phyloP scores from a whole-genome alignment of 75 land plant species.

The Sequoiadendron giganteum region DNA sequence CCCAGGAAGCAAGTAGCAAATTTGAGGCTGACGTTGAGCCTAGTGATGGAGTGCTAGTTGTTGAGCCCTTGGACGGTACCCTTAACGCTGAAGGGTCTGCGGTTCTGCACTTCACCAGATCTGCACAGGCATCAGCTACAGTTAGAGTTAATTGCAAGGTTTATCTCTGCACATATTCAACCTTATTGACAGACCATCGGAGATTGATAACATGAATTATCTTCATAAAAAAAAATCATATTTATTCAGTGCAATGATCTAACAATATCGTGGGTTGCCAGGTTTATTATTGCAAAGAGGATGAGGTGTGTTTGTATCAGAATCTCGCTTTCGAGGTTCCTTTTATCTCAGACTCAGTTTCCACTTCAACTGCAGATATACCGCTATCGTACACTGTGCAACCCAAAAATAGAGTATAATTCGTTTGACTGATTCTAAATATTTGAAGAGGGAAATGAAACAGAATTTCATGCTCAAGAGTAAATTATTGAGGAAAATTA shows the following conservation, averaged over 20 bases:
- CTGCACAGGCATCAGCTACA: constrained; percentile 37
- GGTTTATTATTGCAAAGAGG: constrained; percentile 96
- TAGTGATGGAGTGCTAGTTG: constrained; percentile 39
- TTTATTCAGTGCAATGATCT: not conserved
- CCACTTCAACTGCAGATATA: constrained; percentile 27
- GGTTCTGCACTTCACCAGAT: constrained; percentile 55
- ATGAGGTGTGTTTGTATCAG: constrained; percentile 91
- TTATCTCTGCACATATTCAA: constrained; percentile 9
- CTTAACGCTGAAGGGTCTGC: constrained; percentile 73
- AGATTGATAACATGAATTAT: not conserved
- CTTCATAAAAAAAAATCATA: not conserved
- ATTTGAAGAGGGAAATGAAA: not conserved
- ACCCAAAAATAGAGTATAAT: constrained; percentile 27
- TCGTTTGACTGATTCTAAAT: not conserved
- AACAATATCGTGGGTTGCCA: constrained; percentile 19
- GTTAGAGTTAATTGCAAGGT: constrained; percentile 90
- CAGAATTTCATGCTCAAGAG: not conserved
- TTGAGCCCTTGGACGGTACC: constrained; percentile 67
- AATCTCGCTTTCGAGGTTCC: constrained; percentile 74
- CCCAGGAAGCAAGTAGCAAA: constrained; percentile 93
- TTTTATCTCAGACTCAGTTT: constrained; percentile 35
- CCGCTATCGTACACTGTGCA: constrained; percentile 34
- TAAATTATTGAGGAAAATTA: not conserved
- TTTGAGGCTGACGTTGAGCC: constrained; percentile 76
- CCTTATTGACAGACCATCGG: not conserved